These are phyloP conservation scores for Agaricales sp. DNA, from an alignment of 1,284 basidiomycete genomes.

Conservation along the genomic window DNA sequence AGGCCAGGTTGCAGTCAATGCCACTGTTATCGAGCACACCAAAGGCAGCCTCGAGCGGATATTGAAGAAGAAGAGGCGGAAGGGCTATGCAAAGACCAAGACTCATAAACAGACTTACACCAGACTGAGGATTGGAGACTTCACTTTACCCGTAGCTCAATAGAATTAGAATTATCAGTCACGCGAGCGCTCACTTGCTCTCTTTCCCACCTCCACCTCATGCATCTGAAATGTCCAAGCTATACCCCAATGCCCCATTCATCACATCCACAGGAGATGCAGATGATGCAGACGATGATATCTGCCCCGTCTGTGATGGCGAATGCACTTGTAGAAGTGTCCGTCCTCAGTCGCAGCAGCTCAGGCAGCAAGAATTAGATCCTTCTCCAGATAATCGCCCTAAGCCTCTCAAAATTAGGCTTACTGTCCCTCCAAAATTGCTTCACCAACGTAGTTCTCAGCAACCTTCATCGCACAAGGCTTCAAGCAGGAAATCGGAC, in stretches of 20 bases:
- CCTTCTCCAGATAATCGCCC: slow-evolving; percentile 15
- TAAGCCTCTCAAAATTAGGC: slow-evolving; percentile 59
- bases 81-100: slow-evolving; percentile 73
- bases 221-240: not conserved
- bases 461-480: slow-evolving; percentile 15
- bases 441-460: too few relatives aligned
- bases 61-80: slow-evolving; percentile 95
- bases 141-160: slow-evolving; percentile 12
- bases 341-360: slow-evolving; percentile 16
- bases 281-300: slow-evolving; percentile 68
- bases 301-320: slow-evolving; percentile 79
- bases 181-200: not conserved
- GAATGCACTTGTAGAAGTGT: slow-evolving; percentile 58
- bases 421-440: slow-evolving; percentile 49
- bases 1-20: slow-evolving; percentile 61
- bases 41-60: slow-evolving; percentile 87
- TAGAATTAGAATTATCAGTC: not conserved
- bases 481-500: slow-evolving; percentile 14
- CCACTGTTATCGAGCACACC: slow-evolving; percentile 94
- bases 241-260: not conserved
- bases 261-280: not conserved
- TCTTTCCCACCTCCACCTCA: slow-evolving; percentile 1
- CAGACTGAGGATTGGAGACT: slow-evolving; percentile 70
- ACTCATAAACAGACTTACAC: slow-evolving; percentile 93
- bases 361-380: slow-evolving; percentile 16